Evolutionary conservation across 352 stramenopile species (phyloP).

Genomic region (Blastocystis sp.): DNA sequence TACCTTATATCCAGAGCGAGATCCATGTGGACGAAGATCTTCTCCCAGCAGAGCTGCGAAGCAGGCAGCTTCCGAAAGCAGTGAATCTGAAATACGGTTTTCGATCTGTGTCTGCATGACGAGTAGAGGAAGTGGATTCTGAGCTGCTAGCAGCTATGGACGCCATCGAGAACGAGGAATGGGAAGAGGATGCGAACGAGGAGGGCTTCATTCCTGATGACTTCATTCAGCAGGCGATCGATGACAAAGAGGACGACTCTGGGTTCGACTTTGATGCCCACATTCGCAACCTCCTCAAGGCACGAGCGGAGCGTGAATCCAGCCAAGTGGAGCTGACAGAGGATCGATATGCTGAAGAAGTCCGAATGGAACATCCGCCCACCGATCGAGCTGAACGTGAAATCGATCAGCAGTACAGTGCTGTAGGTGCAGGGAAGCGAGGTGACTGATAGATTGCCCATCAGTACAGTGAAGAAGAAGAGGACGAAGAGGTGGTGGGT

Average conservation of each 20-base stretch:
- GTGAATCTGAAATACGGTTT: slow-evolving; percentile 49
- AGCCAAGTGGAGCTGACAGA: slow-evolving; percentile 17
- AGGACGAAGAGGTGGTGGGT: neutral
- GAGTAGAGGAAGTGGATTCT: slow-evolving; percentile 22
- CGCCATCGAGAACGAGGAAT: slow-evolving; percentile 25
- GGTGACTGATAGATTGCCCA: neutral
- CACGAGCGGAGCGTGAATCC: slow-evolving; percentile 4
- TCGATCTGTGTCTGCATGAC: neutral
- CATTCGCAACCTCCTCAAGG: slow-evolving; percentile 39
- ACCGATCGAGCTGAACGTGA: slow-evolving; percentile 1
- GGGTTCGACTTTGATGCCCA: slow-evolving; percentile 39
- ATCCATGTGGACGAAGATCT: slow-evolving; percentile 23
- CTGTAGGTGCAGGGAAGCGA: neutral
- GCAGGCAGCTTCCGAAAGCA: slow-evolving; percentile 12
- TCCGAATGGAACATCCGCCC: neutral
- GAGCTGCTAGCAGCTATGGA: slow-evolving; percentile 40
- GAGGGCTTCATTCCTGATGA: slow-evolving; percentile 37
- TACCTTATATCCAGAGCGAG: neutral
- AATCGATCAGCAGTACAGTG: slow-evolving; percentile 18
- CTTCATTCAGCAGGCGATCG: slow-evolving; percentile 44
- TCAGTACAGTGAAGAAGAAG: slow-evolving; percentile 48
- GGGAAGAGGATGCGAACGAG: neutral
- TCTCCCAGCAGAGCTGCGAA: neutral
- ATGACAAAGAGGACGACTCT: neutral
- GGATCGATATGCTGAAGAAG: slow-evolving; percentile 46